These are phyloP conservation scores for Scutellospora calospora DNA, from an alignment of 371 early-diverging fungal genomes.

Conservation along the genomic window DNA sequence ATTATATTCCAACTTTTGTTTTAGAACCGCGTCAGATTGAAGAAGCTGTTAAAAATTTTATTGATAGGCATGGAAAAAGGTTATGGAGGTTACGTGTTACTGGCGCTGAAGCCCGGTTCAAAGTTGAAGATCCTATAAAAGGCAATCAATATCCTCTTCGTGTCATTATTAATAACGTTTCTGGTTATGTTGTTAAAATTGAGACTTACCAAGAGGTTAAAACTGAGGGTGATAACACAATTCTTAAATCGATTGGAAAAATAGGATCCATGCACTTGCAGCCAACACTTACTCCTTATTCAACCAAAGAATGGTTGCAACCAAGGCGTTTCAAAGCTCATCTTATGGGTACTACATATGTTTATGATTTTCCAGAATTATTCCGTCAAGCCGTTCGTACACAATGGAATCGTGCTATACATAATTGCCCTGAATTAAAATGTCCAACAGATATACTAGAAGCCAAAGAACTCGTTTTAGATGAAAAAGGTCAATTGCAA, in stretches of 20 bases:
- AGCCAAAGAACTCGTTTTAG: slow-evolving; percentile 88
- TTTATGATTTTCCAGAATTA: slow-evolving; percentile 97
- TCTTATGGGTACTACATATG: slow-evolving; percentile 97
- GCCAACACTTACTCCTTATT: slow-evolving; percentile 85
- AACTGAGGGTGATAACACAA: slow-evolving; percentile 75
- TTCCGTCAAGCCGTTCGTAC: slow-evolving; percentile 87
- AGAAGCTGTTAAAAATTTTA: slow-evolving; percentile 85
- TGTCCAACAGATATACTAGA: slow-evolving; percentile 78
- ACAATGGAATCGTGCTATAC: slow-evolving; percentile 76
- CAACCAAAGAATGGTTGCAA: slow-evolving; percentile 95
- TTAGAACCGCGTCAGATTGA: slow-evolving; percentile 88
- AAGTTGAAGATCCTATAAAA: slow-evolving; percentile 72
- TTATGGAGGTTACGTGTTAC: slow-evolving; percentile 96
- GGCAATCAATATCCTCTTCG: slow-evolving; percentile 82
- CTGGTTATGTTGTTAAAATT: slow-evolving; percentile 91
- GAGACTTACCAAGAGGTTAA: slow-evolving; percentile 92
- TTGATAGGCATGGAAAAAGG: slow-evolving; percentile 93
- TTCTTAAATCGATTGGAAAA: slow-evolving; percentile 78
- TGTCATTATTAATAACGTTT: slow-evolving; percentile 90
- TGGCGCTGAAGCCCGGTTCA: slow-evolving; percentile 94
- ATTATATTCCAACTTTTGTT: slow-evolving; percentile 95
- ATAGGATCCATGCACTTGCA: slow-evolving; percentile 88
- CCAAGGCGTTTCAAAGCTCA: slow-evolving; percentile 98
- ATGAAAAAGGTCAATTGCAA: slow-evolving; percentile 80
- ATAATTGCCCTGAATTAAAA: slow-evolving; percentile 62